Conservation (phyloP, 352 stramenopile genomes). For the Blastocystis sp. region DNA sequence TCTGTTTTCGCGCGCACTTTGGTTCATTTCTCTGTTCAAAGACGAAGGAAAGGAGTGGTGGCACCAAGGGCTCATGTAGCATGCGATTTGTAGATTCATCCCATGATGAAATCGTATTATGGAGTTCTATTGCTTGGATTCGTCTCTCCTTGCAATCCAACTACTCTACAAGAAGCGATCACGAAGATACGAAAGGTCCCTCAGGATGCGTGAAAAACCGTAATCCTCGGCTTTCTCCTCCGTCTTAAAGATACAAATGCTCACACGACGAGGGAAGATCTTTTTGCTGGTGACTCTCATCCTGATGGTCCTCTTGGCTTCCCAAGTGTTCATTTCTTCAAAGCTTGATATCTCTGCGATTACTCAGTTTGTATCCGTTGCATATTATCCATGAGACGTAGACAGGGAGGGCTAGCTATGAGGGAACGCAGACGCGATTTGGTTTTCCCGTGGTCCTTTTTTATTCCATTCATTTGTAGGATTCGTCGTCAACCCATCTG, state of each 20-base stretch:
- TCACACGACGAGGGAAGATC: background rate
- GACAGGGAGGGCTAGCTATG: background rate
- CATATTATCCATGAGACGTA: background rate
- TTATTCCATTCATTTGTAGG: constrained; percentile 1
- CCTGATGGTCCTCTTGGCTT: background rate
- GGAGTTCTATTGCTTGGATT: too few relatives aligned
- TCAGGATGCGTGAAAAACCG: too few relatives aligned
- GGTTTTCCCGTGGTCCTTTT: background rate
- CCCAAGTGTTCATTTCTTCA: constrained; percentile 13
- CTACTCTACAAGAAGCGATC: too few relatives aligned
- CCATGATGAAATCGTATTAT: too few relatives aligned
- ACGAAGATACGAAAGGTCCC: too few relatives aligned
- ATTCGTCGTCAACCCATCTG: background rate
- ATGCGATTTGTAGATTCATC: too few relatives aligned
- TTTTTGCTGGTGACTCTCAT: background rate
- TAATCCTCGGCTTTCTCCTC: too few relatives aligned
- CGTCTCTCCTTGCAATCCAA: too few relatives aligned
- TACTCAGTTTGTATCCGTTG: background rate
- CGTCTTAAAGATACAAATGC: background rate
- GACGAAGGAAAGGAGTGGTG: too few relatives aligned
- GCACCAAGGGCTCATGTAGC: too few relatives aligned
- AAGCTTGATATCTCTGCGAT: constrained; percentile 41
- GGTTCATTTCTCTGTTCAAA: too few relatives aligned
- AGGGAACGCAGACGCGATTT: background rate
- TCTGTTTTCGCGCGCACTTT: background rate